Evolutionary conservation across 225 moss, liverwort and hornwort genomes (phyloP).

Genomic region (Ulota crispa): DNA sequence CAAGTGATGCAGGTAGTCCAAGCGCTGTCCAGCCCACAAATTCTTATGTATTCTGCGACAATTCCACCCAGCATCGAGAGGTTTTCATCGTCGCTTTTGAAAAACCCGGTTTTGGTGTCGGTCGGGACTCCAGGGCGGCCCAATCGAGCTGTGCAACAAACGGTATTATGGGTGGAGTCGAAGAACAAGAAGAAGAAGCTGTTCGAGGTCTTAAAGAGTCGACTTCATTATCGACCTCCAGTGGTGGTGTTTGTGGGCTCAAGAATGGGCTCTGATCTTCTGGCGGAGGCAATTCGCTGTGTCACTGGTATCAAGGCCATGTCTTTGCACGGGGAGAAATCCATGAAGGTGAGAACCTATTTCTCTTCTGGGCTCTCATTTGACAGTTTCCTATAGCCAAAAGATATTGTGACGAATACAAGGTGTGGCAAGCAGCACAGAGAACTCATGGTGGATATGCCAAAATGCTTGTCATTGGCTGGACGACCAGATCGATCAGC

Average conservation of each 20-base stretch:
- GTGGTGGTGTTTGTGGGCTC: conserved; percentile 89
- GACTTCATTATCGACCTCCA: conserved; percentile 79
- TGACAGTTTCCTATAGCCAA: not conserved
- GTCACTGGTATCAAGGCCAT: conserved; percentile 69
- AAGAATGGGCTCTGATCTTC: conserved; percentile 79
- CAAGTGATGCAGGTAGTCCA: conserved; percentile 80
- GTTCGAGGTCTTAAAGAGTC: conserved; percentile 78
- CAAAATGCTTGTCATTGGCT: not conserved
- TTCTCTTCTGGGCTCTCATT: conserved; percentile 8
- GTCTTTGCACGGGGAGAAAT: conserved; percentile 88
- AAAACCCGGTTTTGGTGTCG: conserved; percentile 61
- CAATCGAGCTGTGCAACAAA: conserved; percentile 84
- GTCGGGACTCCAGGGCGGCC: conserved; percentile 70
- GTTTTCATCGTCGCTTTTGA: conserved; percentile 64
- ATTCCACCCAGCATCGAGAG: conserved; percentile 72
- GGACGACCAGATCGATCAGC: not conserved
- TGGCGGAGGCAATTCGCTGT: conserved; percentile 67
- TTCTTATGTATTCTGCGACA: conserved; percentile 92
- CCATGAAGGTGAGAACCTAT: conserved; percentile 56
- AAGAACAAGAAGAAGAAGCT: conserved; percentile 86
- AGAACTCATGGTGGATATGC: not conserved
- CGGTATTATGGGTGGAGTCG: conserved; percentile 88
- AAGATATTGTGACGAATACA: not conserved
- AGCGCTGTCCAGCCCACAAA: conserved; percentile 76
- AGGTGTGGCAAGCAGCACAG: not conserved